Percentiles rank a stretch among this genome's conserved stretches.
Evolutionary conservation across 352 stramenopile genomes (phyloP).

Genomic region (Phytophthora chlamydospora): DNA sequence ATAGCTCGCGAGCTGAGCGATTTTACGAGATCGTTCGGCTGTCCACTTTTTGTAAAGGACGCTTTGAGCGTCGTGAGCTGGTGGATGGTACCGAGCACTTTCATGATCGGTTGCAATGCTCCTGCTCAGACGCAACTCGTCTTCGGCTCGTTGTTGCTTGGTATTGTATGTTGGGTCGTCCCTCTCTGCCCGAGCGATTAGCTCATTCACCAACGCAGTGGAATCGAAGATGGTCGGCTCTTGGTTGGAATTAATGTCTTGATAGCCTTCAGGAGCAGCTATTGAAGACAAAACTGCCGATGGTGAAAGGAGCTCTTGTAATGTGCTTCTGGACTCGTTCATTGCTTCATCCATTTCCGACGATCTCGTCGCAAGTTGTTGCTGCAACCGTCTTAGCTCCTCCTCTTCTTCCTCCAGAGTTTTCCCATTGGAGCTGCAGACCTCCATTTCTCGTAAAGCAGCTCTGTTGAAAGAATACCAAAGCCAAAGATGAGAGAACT

Average conservation of each 20-base stretch:
- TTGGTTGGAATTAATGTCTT: constrained; percentile 10
- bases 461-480: constrained; percentile 19
- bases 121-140: neutral
- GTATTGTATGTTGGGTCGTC: neutral
- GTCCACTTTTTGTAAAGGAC: constrained; percentile 38
- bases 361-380: constrained; percentile 17
- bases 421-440: constrained; percentile 27
- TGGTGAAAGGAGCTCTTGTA: constrained; percentile 24
- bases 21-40: constrained; percentile 27
- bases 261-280: neutral
- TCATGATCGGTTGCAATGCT: neutral
- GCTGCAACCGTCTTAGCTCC: constrained; percentile 28
- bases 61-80: constrained; percentile 31
- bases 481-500: neutral
- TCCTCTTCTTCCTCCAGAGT: constrained; percentile 38
- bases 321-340: constrained; percentile 30
- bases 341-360: constrained; percentile 28
- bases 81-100: neutral
- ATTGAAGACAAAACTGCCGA: neutral
- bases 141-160: neutral
- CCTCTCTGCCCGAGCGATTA: constrained; percentile 29
- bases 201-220: constrained; percentile 30
- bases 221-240: constrained; percentile 37
- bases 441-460: constrained; percentile 46
- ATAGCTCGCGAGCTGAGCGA: constrained; percentile 23